Evolutionary conservation across 1,284 basidiomycete genomes (phyloP).

Genomic region (Fereydounia khargensis): DNA sequence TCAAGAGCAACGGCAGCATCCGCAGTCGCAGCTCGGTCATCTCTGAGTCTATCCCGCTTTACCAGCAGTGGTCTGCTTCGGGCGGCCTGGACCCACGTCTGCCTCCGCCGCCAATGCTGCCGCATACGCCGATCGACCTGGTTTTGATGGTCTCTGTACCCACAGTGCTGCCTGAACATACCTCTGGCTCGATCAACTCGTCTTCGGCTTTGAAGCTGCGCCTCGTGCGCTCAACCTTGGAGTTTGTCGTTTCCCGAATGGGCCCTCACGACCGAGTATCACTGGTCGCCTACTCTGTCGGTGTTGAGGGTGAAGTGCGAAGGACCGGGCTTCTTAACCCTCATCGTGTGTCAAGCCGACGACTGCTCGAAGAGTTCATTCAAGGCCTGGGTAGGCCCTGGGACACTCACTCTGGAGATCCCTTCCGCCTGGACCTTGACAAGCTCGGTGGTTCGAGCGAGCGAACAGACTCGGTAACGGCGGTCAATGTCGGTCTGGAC

Average conservation of each 20-base stretch:
- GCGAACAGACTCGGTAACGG: conserved; percentile 46
- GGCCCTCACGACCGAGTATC: conserved; percentile 46
- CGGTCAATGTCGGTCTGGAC: conserved; percentile 64
- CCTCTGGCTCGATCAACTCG: conserved; percentile 65
- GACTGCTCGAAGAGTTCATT: conserved; percentile 34
- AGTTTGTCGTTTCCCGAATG: conserved; percentile 45
- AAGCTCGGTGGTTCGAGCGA: conserved; percentile 42
- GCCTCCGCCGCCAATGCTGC: conserved; percentile 59
- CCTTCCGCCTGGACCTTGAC: conserved; percentile 41
- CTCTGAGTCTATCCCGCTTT: conserved; percentile 15
- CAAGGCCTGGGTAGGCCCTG: conserved; percentile 42
- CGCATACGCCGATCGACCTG: conserved; percentile 84
- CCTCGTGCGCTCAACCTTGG: conserved; percentile 45
- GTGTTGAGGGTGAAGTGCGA: conserved; percentile 41
- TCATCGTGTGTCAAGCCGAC: conserved; percentile 22
- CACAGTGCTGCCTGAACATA: conserved; percentile 25
- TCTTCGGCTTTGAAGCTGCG: conserved; percentile 64
- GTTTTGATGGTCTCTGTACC: conserved; percentile 88
- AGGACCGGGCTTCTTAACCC: conserved; percentile 42
- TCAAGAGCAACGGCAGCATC: conserved; percentile 17
- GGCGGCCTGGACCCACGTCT: conserved; percentile 45
- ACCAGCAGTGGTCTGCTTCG: conserved; percentile 48
- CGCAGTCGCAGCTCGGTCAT: conserved; percentile 10
- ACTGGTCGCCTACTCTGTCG: conserved; percentile 41
- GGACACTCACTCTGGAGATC: conserved; percentile 30